Evolutionary conservation across 1,139 yeast species (phyloP).

Genomic region (Dujonia santamariae): DNA sequence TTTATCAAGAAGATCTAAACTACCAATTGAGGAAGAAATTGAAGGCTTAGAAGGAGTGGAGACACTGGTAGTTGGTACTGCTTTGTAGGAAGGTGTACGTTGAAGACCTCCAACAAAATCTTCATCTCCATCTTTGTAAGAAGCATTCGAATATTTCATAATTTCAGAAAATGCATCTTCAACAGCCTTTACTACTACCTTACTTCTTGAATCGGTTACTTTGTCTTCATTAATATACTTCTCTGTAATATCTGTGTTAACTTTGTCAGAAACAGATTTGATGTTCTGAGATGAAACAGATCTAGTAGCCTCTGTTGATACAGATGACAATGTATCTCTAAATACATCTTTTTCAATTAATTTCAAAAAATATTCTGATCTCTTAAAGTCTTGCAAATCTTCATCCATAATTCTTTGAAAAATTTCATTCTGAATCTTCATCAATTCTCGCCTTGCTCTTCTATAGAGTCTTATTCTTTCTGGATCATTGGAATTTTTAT

Average conservation of each 20-base stretch:
- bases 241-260: conserved; percentile 4
- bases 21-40: no score
- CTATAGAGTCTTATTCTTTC: conserved; percentile 21
- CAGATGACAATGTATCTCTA: conserved; percentile 8
- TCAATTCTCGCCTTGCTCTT: conserved; percentile 54
- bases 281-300: not conserved
- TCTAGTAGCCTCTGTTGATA: not conserved
- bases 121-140: conserved; percentile 1
- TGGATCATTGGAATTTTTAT: no score
- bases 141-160: conserved; percentile 28
- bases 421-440: conserved; percentile 54
- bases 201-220: conserved; percentile 28
- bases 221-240: not conserved
- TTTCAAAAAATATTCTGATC: conserved; percentile 32
- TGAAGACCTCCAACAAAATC: no score
- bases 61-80: no score
- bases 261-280: no score
- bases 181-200: conserved; percentile 57
- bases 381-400: conserved; percentile 59
- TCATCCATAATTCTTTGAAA: conserved; percentile 45
- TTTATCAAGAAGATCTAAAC: not conserved
- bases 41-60: no score
- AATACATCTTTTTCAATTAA: conserved; percentile 39
- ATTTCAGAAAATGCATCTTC: conserved; percentile 71
- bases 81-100: no score